Conservation (phyloP, 176 grass and related monocot genomes). For the Bothriochloa decipiens region DNA sequence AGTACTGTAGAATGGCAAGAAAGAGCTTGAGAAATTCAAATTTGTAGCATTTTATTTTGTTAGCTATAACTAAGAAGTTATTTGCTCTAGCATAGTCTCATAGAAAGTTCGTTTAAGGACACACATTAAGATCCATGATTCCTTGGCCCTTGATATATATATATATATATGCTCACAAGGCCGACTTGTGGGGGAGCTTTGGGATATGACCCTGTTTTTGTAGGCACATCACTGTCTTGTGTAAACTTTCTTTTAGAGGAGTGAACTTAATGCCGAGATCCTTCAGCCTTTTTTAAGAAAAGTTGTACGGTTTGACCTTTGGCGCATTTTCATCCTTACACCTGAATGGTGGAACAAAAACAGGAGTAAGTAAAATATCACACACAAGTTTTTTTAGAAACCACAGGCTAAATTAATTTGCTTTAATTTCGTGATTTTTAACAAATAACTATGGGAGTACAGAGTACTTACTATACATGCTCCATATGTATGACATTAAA, state of each 20-base stretch:
- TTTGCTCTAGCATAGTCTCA: not conserved
- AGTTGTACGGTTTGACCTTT: conserved; percentile 34
- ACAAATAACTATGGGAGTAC: too few species aligned
- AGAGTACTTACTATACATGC: too few species aligned
- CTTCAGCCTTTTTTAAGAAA: conserved; percentile 13
- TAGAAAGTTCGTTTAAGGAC: not conserved
- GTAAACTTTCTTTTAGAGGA: conserved; percentile 30
- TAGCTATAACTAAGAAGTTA: too few species aligned
- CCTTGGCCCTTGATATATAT: not conserved
- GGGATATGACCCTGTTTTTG: conserved; percentile 21
- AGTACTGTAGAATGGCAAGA: too few species aligned
- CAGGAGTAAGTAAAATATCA: not conserved
- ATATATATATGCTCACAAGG: not conserved
- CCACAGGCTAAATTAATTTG: too few species aligned
- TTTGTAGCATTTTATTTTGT: too few species aligned
- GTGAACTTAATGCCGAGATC: conserved; percentile 39
- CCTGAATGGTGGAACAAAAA: not conserved
- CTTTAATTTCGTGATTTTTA: too few species aligned
- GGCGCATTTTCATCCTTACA: conserved; percentile 3
- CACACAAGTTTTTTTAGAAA: too few species aligned
- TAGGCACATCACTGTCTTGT: conserved; percentile 25
- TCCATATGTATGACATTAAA: too few species aligned
- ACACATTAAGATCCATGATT: not conserved
- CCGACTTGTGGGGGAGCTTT: not conserved
- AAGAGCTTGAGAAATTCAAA: too few species aligned